A percentile compares a stretch with the other conserved stretches of the same genome.
Evolutionary conservation across 169 alveolate genomes (phyloP).

Genomic region (Plasmodium blacklocki): DNA sequence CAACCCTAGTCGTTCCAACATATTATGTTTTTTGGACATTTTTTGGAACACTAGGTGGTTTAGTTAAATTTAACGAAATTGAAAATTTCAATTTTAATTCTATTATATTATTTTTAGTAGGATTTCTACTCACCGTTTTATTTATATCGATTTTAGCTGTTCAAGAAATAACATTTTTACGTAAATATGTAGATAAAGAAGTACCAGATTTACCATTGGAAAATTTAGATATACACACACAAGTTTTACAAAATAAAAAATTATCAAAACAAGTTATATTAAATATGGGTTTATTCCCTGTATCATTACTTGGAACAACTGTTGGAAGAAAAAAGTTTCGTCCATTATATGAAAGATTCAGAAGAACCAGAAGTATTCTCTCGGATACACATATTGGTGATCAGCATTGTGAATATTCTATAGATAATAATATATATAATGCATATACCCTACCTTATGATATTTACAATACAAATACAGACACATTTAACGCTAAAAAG

Average conservation of each 20-base stretch:
- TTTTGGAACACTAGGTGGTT: conserved; percentile 90
- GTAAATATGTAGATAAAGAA: conserved; percentile 83
- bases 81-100: conserved; percentile 84
- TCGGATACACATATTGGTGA: conserved; percentile 84
- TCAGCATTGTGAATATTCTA: conserved; percentile 80
- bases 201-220: conserved; percentile 83
- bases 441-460: conserved; percentile 75
- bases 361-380: conserved; percentile 82
- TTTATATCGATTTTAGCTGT: conserved; percentile 84
- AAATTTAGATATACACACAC: conserved; percentile 81
- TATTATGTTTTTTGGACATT: conserved; percentile 89
- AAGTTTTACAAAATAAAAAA: conserved; percentile 81
- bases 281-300: conserved; percentile 84
- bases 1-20: conserved; percentile 89
- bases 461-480: conserved; percentile 65
- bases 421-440: conserved; percentile 71
- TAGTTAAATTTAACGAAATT: conserved; percentile 88
- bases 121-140: conserved; percentile 81
- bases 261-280: conserved; percentile 82
- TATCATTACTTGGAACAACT: conserved; percentile 82
- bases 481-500: conserved; percentile 25
- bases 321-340: conserved; percentile 83
- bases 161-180: conserved; percentile 83
- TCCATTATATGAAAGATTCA: conserved; percentile 80
- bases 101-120: conserved; percentile 78